Evolutionary conservation across 495 filamentous ascomycete genomes (phyloP), one percentile per base, ranked within the genome.

Genomic region (Hypomontagnella submonticulosa): DNA sequence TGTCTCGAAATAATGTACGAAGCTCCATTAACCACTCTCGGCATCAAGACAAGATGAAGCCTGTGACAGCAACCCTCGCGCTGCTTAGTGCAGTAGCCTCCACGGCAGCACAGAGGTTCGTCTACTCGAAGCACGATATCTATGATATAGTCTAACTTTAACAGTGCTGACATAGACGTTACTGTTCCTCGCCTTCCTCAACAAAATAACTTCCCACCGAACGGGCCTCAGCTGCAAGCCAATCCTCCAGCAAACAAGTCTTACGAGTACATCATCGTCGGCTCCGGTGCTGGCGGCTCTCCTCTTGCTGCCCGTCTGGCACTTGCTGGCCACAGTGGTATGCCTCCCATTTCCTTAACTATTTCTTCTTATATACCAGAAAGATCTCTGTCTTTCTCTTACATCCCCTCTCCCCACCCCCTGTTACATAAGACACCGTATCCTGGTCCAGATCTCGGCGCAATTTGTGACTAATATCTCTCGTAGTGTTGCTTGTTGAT

Each of bases 221-320:
- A 52, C 40, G 56, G 62, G 11, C 62, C 62, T 37, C 55, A 66
- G 13, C 42, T 66, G 13, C 8, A 34, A 27, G 55, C 62, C 11
- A 50, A 11, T 11, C 62, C 49, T 37, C 62, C 56, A 3, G 27
- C 7, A 11, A 61, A 70, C 5, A 54, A 65, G 33, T 53, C 64
- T 10, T 88, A 89, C 68, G 87, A 89, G 44, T 89, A 89, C 69
- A 77, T 89, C 33, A 77, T 89, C 7, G 81, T 89, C 2, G 87
- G 88, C n/a, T 85, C 81, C 36, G 87, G 87, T 11, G 80, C 87
- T 4, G 86, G 87, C 10, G 87, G 87, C 11, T 84, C 84, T 11
- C 85, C 85, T 0, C 71, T 89, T 5, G 87, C 87, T 5, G 83
- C 85, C 13, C 79, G 83, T 9, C 80, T 89, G 2, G 87, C 86